phyloP scores from a whole-genome alignment of 164 flowering plant species.

The Chimonanthus praecox region DNA sequence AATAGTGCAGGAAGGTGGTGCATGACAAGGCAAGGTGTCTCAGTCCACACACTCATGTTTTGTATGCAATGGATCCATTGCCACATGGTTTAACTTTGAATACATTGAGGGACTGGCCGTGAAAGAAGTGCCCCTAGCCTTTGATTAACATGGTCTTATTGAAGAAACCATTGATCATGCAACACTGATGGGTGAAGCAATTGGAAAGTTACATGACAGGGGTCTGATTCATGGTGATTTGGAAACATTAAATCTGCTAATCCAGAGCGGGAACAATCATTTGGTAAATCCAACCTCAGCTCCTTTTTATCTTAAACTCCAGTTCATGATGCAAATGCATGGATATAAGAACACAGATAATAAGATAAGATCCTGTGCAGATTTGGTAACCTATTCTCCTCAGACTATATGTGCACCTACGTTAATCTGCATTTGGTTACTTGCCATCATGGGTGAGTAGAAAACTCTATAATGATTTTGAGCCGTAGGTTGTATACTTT shows the following conservation, averaged over 20 bases:
- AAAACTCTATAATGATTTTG: too few species aligned
- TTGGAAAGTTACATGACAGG: conserved; percentile 90
- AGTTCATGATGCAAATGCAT: neutral
- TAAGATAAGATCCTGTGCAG: too few species aligned
- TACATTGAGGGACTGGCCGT: conserved; percentile 79
- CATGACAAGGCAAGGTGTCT: conserved; percentile 92
- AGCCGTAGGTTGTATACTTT: too few species aligned
- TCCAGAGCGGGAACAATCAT: conserved; percentile 54
- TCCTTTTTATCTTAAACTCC: neutral
- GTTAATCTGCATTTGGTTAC: too few species aligned
- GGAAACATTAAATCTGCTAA: conserved; percentile 91
- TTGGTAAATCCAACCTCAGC: conserved; percentile 44
- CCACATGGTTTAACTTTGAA: conserved; percentile 73
- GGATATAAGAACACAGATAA: too few species aligned
- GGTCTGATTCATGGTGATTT: conserved; percentile 93
- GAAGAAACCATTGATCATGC: conserved; percentile 70
- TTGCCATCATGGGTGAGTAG: too few species aligned
- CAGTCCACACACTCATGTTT: conserved; percentile 72
- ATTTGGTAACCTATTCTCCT: too few species aligned
- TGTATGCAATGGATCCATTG: conserved; percentile 65
- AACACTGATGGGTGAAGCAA: conserved; percentile 73
- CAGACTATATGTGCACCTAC: too few species aligned
- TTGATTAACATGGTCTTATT: conserved; percentile 53
- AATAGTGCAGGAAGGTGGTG: conserved; percentile 79
- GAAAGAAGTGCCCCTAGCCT: conserved; percentile 77